Evolutionary conservation across 2,329 filamentous ascomycete genomes (phyloP).

Genomic region (Penicillium sp.): DNA sequence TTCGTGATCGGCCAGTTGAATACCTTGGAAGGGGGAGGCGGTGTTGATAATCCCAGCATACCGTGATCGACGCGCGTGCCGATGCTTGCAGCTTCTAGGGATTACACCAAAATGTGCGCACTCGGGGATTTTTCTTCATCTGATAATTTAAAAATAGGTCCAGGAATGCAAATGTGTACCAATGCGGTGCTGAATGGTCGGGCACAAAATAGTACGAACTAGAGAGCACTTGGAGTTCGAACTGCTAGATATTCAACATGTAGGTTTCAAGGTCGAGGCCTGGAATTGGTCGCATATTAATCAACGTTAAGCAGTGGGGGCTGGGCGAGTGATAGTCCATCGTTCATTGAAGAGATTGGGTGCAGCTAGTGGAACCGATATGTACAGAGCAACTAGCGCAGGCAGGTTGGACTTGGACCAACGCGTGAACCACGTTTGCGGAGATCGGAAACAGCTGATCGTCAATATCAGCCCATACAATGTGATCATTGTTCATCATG

Average conservation of each 20-base stretch:
- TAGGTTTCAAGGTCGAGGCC: background rate
- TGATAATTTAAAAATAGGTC: background rate
- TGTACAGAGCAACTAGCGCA: background rate
- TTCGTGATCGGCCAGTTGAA: conserved; percentile 3
- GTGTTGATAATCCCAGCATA: conserved; percentile 23
- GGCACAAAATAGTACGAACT: no score
- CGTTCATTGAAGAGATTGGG: background rate
- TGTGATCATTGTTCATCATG: background rate
- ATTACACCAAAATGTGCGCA: conserved; percentile 3
- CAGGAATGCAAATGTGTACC: background rate
- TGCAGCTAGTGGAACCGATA: background rate
- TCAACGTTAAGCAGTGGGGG: background rate
- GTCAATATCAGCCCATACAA: conserved; percentile 2
- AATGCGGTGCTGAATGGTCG: background rate
- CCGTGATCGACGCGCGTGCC: conserved; percentile 25
- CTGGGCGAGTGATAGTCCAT: background rate
- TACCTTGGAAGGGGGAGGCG: conserved; percentile 23
- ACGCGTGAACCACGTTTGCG: conserved; percentile 10
- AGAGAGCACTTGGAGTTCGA: no score
- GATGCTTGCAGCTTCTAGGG: conserved; percentile 18
- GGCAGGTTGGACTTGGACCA: conserved; percentile 1
- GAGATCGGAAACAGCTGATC: conserved; percentile 5
- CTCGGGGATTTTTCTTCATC: conserved; percentile 7
- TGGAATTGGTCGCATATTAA: background rate
- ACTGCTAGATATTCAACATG: background rate